Evolutionary conservation across 352 stramenopile species (phyloP).

Genomic region (Pseudoperonospora humuli): DNA sequence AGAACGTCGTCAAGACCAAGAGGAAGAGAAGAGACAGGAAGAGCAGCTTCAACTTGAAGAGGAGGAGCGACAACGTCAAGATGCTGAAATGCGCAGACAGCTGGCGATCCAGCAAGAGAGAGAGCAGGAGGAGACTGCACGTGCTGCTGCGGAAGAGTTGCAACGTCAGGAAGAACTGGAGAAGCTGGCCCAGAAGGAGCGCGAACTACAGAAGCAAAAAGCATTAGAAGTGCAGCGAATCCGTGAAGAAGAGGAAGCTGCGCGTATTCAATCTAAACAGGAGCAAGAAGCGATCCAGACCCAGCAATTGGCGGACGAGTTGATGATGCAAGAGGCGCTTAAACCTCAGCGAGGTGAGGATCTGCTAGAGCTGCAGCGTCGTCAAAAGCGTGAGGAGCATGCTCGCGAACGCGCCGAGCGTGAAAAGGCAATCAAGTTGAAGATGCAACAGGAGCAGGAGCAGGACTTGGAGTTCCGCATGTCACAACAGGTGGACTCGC

Average conservation of each 20-base stretch:
- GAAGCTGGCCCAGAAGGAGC: constrained; percentile 21
- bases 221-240: constrained; percentile 17
- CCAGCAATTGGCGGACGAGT: constrained; percentile 25
- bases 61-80: constrained; percentile 10
- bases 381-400: constrained; percentile 64
- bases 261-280: constrained; percentile 18
- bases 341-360: constrained; percentile 29
- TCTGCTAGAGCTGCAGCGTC: constrained; percentile 54
- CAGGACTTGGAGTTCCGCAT: constrained; percentile 35
- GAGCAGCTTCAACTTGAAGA: constrained; percentile 6
- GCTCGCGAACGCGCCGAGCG: constrained; percentile 43
- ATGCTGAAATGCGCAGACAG: constrained; percentile 17
- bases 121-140: constrained; percentile 10
- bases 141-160: constrained; percentile 22
- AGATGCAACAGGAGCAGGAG: constrained; percentile 28
- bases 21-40: constrained; percentile 1
- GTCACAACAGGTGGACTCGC: constrained; percentile 30
- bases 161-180: constrained; percentile 24
- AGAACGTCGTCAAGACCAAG: constrained; percentile 5
- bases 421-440: constrained; percentile 28
- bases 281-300: constrained; percentile 22
- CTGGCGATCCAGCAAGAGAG: constrained; percentile 17
- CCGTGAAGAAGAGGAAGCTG: constrained; percentile 18
- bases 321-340: constrained; percentile 22
- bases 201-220: constrained; percentile 10